Evolutionary conservation across 2,329 filamentous ascomycete species (phyloP), one percentile per base, ranked within the genome.

Genomic region (Pestalotiopsis sp.): DNA sequence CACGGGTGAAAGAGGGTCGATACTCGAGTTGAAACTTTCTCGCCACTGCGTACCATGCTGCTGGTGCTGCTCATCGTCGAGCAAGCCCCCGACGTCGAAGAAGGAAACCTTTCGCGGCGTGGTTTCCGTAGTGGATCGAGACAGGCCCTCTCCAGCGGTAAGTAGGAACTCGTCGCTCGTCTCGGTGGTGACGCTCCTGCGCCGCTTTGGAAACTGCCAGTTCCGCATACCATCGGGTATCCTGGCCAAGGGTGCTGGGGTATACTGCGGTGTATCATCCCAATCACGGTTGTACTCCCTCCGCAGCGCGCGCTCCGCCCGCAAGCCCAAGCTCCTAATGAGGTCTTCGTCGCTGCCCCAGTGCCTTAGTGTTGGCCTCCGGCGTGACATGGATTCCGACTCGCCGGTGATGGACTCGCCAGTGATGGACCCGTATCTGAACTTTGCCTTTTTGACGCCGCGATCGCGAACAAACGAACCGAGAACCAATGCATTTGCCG

Each of bases 291-390:
- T 38, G 69, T 70, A n/a, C 39, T 70, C 72, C 12, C 83, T 80
- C 39, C 86, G 83, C 20, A 90, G 76, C 67, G 86, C 83, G 1
- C 84, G 84, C 52, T 87, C 83, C 3, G 90, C 86, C 13, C 92
- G 88, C 52, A 95, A 89, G 7, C 95, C 95, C 3, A 97, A 76
- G 70, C 91, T 93, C 65, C 92, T 86, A 4, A 97, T 94, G 1
- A 98, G 87, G 77, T 98, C 94, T 76, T 97, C 94, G 74, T 98
- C 95, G 73, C 94, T 97, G 58, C 93, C 94, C 91, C 93, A 95
- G 68, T 93, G 89, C 64, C 89, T 87, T 59, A 91, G 70, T 12
- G 86, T 84, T 71, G 83, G 86, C 71, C 85, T 83, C 70, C 79
- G 82, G 20, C 78, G 78, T 57, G 77, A 77, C 3, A 70, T 77